Evolutionary conservation across 306 rosid species (phyloP).

Genomic region (Lathyrus aphaca): DNA sequence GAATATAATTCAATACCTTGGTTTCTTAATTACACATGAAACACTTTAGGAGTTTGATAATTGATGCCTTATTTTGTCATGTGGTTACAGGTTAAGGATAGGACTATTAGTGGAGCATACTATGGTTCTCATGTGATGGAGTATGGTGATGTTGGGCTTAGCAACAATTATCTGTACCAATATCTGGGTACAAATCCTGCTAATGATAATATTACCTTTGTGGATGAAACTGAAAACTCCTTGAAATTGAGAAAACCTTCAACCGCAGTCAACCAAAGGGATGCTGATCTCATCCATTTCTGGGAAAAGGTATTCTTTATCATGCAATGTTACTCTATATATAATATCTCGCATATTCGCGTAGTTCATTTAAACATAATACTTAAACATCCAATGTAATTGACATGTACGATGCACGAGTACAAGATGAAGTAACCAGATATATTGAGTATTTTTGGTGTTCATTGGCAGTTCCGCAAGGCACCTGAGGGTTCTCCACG

Average conservation of each 20-base stretch:
- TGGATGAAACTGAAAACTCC: constrained; percentile 69
- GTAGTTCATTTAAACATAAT: background rate
- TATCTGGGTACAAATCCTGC: constrained; percentile 94
- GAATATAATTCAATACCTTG: constrained; percentile 23
- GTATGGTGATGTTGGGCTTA: constrained; percentile 70
- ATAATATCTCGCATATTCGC: background rate
- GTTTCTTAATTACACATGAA: background rate
- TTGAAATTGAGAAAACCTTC: constrained; percentile 62
- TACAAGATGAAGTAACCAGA: background rate
- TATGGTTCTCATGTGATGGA: constrained; percentile 97
- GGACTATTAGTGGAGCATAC: constrained; percentile 57
- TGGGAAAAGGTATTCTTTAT: constrained; percentile 77
- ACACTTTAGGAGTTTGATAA: background rate
- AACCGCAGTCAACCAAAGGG: constrained; percentile 79
- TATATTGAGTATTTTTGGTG: constrained; percentile 17
- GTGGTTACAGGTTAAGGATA: constrained; percentile 69
- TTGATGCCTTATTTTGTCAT: constrained; percentile 22
- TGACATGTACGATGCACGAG: background rate
- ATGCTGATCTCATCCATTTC: constrained; percentile 95
- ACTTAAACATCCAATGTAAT: background rate
- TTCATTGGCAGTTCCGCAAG: constrained; percentile 66
- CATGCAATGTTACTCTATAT: background rate
- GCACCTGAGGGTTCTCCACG: constrained; percentile 81
- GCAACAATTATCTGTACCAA: constrained; percentile 48
- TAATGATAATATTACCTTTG: constrained; percentile 75